A percentile compares a stretch with the other conserved stretches of the same genome.
Evolutionary conservation across 768 basidiomycete genomes (phyloP).

Genomic region (Daedalea quercina): DNA sequence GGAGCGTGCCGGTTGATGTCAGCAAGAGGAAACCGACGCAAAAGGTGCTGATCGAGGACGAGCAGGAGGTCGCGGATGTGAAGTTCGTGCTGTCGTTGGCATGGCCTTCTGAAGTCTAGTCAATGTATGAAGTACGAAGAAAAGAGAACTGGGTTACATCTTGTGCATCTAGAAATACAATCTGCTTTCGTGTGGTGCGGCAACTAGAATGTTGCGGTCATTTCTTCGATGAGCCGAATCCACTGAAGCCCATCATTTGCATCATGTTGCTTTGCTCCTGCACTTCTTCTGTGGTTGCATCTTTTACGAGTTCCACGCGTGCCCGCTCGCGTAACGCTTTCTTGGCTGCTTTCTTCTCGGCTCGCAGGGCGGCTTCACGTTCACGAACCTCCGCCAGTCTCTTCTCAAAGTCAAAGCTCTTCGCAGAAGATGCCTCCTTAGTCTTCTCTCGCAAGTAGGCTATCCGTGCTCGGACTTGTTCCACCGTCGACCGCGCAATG

Average conservation of each 20-base stretch:
- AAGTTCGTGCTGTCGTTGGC: conserved; percentile 72
- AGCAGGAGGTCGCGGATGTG: conserved; percentile 77
- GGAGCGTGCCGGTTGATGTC: conserved; percentile 60
- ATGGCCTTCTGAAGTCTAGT: conserved; percentile 30
- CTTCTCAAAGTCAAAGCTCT: conserved; percentile 92
- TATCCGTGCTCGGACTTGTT: conserved; percentile 90
- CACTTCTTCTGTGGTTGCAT: conserved; percentile 26
- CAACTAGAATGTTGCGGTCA: conserved; percentile 27
- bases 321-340: conserved; percentile 72
- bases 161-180: conserved; percentile 20
- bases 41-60: conserved; percentile 70
- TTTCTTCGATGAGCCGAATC: conserved; percentile 85
- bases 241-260: conserved; percentile 85
- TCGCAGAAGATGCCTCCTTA: conserved; percentile 72
- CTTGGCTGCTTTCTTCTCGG: conserved; percentile 72
- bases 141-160: conserved; percentile 26
- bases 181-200: neutral
- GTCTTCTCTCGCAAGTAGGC: conserved; percentile 83
- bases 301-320: conserved; percentile 57
- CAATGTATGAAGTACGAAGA: conserved; percentile 8
- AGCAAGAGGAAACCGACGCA: conserved; percentile 42
- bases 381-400: conserved; percentile 78
- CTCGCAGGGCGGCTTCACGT: conserved; percentile 59
- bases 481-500: conserved; percentile 82
- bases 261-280: conserved; percentile 63